Percentiles rank a stretch among this genome's conserved stretches.
Evolutionary conservation across 2,329 filamentous ascomycete species (phyloP).

Genomic region (Penicillium sp.): DNA sequence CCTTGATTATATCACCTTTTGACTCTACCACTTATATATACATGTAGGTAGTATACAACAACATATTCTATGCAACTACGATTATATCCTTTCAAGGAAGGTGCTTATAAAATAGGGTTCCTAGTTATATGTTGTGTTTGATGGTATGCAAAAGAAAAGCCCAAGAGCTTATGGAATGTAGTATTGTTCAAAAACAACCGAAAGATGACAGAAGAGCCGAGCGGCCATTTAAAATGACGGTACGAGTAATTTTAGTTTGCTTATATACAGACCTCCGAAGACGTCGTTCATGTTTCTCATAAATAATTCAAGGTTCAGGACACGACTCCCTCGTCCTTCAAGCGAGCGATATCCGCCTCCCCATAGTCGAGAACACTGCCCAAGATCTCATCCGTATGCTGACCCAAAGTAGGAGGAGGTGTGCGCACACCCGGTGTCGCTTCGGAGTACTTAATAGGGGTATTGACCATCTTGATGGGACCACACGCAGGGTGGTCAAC

Average conservation of each 20-base stretch:
- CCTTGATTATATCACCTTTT: not conserved
- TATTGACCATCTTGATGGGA: constrained; percentile 84
- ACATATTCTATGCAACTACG: not conserved
- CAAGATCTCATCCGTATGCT: constrained; percentile 81
- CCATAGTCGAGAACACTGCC: constrained; percentile 60
- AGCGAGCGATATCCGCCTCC: constrained; percentile 56
- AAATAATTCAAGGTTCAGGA: constrained; percentile 37
- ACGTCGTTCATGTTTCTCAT: constrained; percentile 2
- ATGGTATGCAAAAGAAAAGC: not conserved
- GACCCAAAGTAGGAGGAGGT: constrained; percentile 78
- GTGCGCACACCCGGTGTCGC: constrained; percentile 72
- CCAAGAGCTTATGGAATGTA: not conserved
- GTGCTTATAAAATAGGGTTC: too few species aligned
- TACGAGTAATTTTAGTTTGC: not conserved
- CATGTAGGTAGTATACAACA: not conserved
- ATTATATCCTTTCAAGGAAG: too few species aligned
- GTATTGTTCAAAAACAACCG: not conserved
- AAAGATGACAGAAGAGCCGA: not conserved
- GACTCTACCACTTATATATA: not conserved
- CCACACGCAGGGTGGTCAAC: constrained; percentile 81
- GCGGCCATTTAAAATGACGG: too few species aligned
- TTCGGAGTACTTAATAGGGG: constrained; percentile 89
- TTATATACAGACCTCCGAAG: constrained; percentile 6
- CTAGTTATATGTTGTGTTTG: too few species aligned
- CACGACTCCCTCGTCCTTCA: constrained; percentile 68